Evolutionary conservation across 2,329 filamentous ascomycete genomes (phyloP), one percentile per base, ranked within the genome.

Genomic region (Aspergillus latus): DNA sequence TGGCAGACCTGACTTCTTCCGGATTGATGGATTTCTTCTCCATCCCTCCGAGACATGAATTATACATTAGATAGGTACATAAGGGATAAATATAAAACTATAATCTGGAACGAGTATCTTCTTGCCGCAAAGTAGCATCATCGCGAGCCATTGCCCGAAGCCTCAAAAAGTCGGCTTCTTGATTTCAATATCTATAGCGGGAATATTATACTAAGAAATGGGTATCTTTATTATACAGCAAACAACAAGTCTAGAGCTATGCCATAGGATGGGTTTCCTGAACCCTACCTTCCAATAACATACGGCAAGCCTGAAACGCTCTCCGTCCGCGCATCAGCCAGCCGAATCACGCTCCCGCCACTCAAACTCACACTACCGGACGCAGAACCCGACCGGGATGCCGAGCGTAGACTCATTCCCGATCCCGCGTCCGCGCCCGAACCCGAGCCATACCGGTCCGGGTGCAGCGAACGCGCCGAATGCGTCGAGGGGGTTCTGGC

Each of bases 291-390:
- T 29, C 28, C 60, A 48, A 72, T 67, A n/a, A 63, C 68, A 49
- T 74, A 74, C 11, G 72, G 72, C 49, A 74, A 56, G 57, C 72
- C 69, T 45, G 62, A 63, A 21, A 39, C 50, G 30, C 34, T 46
- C 43, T 52, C 52, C 51, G 60, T 63, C 32, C 59, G 63, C 7
- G 67, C 63, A 49, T 71, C 67, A 21, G 66, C 61, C 32, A 75
- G 59, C 13, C 70, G 72, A 61, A 76, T 74, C n/a, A 76, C 73
- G 61, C 74, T 76, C 10, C 68, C 72, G 39, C 39, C 39, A 21
- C 39, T 40, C 9, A 15, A 9, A 13, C 37, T 42, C 39, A 7
- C 39, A 42, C 39, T 21, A 29, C 59, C 68, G 3, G 71, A 74
- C 52, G 66, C 70, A 40, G 49, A 52, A 4, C 49, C 40, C 15